A percentile compares a stretch with the other conserved stretches of the same genome.
Conservation (phyloP, 1,139 yeast species). For the Wickerhamiella pararugosa region DNA sequence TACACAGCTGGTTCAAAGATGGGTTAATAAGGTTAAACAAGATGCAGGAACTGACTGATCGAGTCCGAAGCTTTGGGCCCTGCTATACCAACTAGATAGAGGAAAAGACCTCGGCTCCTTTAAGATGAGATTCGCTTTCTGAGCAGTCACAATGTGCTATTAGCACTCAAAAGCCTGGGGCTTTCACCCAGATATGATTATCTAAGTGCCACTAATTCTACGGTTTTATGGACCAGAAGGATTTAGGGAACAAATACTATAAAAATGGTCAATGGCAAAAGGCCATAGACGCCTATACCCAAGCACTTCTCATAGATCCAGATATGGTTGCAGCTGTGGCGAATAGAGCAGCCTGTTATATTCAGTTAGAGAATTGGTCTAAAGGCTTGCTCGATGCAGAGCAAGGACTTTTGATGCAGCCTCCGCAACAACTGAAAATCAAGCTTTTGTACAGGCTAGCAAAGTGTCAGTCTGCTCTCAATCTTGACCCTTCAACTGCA, state of each 20-base stretch:
- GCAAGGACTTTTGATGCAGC: constrained; percentile 30
- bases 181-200: no score
- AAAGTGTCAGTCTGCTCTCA: constrained; percentile 29
- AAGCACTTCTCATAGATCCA: constrained; percentile 52
- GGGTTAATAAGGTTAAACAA: constrained; percentile 41
- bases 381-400: constrained; percentile 41
- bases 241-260: no score
- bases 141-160: no score
- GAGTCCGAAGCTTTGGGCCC: no score
- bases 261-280: constrained; percentile 18
- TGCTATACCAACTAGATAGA: no score
- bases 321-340: constrained; percentile 60
- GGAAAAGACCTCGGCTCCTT: no score
- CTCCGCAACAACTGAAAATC: constrained; percentile 21
- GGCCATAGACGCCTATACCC: constrained; percentile 55
- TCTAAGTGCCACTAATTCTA: no score
- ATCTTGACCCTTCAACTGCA: constrained; percentile 26
- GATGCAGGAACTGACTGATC: constrained; percentile 32
- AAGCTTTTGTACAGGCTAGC: constrained; percentile 51
- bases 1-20: constrained; percentile 37
- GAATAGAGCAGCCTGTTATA: constrained; percentile 70
- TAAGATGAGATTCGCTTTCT: no score
- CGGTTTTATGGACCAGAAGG: no score
- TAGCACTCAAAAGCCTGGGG: no score
- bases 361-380: constrained; percentile 38